Evolutionary conservation across 2,329 filamentous ascomycete species (phyloP).

Genomic region (Claviceps lovelessii): DNA sequence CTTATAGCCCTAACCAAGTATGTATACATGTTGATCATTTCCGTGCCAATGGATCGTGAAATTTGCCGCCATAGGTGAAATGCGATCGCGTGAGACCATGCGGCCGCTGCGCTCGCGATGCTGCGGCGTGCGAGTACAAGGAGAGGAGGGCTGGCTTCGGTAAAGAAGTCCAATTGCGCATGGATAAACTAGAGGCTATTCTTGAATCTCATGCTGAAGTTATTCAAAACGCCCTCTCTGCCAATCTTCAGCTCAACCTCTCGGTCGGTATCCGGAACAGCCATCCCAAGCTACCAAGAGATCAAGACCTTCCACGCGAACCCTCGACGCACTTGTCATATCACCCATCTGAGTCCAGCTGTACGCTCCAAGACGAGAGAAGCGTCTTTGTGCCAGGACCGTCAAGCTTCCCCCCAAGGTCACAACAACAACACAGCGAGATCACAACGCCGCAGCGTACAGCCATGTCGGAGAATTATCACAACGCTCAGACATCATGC

Average conservation of each 20-base stretch:
- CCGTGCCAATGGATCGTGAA: not conserved
- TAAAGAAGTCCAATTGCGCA: conserved; percentile 56
- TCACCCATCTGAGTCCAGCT: conserved; percentile 32
- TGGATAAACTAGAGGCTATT: conserved; percentile 55
- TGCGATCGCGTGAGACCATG: conserved; percentile 63
- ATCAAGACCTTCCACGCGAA: conserved; percentile 42
- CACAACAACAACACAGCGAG: conserved; percentile 35
- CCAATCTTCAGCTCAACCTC: conserved; percentile 18
- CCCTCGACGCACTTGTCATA: conserved; percentile 28
- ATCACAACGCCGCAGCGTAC: conserved; percentile 34
- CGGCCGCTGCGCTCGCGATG: conserved; percentile 53
- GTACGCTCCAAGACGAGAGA: conserved; percentile 42
- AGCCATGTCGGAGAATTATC: conserved; percentile 35
- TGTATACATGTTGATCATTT: too few species aligned
- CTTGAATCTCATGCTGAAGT: conserved; percentile 52
- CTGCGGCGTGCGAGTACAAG: conserved; percentile 50
- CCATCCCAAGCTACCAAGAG: conserved; percentile 36
- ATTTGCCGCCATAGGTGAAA: conserved; percentile 38
- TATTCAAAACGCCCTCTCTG: conserved; percentile 40
- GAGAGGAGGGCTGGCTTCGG: conserved; percentile 56
- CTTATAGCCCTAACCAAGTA: too few species aligned
- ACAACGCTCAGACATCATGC: conserved; percentile 27
- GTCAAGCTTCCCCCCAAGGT: conserved; percentile 30
- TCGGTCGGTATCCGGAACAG: conserved; percentile 31
- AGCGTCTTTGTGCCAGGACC: conserved; percentile 48